These are phyloP conservation scores for Talaromyces sp. DNA, from an alignment of 2,329 filamentous ascomycete species.

Conservation along the genomic window DNA sequence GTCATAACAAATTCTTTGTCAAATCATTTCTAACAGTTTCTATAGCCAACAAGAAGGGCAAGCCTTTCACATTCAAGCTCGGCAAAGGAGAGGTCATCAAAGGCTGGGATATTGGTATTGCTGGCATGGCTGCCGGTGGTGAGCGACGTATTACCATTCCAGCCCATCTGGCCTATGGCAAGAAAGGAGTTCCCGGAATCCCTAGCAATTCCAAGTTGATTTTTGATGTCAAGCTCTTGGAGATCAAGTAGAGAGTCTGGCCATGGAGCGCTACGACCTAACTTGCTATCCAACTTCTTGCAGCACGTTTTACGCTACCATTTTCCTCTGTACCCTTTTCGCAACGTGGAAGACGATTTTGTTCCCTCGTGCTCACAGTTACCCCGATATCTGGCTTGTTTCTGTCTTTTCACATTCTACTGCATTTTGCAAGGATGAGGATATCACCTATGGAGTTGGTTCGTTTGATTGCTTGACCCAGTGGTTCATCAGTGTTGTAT, in stretches of 20 bases:
- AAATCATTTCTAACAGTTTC: not conserved
- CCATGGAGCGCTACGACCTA: not conserved
- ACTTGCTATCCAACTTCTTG: too few relatives aligned
- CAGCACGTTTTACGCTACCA: slow-evolving; percentile 13
- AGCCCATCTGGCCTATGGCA: slow-evolving; percentile 81
- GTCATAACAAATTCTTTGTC: slow-evolving; percentile 29
- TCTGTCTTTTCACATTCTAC: slow-evolving; percentile 22
- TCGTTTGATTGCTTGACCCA: slow-evolving; percentile 1
- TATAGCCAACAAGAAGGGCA: slow-evolving; percentile 94
- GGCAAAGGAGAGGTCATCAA: slow-evolving; percentile 95
- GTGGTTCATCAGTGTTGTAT: slow-evolving; percentile 4
- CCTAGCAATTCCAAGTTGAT: slow-evolving; percentile 84
- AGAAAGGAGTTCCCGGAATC: slow-evolving; percentile 73
- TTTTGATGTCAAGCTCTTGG: slow-evolving; percentile 84
- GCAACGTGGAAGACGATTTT: slow-evolving; percentile 22
- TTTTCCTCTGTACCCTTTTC: slow-evolving; percentile 7
- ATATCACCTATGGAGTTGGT: slow-evolving; percentile 22
- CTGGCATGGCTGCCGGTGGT: slow-evolving; percentile 86
- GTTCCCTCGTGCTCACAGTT: slow-evolving; percentile 17
- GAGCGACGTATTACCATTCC: slow-evolving; percentile 92
- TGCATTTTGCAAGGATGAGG: slow-evolving; percentile 27
- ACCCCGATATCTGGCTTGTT: slow-evolving; percentile 30
- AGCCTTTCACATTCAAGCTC: slow-evolving; percentile 93
- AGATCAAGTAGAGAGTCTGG: slow-evolving; percentile 62
- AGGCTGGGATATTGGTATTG: slow-evolving; percentile 94